Evolutionary conservation across 768 basidiomycete species (phyloP).

Genomic region (Roridomyces roridus): DNA sequence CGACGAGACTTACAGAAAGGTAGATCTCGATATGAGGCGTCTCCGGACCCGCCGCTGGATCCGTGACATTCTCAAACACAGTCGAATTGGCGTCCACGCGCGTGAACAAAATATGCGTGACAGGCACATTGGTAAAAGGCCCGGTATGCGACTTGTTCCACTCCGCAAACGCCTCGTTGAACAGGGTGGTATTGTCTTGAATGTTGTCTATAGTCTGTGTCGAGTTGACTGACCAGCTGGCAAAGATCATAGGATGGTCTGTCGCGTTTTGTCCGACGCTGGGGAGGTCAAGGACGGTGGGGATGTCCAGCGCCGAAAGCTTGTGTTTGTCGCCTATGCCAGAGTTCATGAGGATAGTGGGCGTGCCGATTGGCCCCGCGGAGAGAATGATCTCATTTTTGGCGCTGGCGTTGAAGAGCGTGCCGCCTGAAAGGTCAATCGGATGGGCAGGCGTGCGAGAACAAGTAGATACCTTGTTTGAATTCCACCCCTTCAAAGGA

Average conservation of each 20-base stretch:
- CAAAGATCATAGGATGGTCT: constrained; percentile 29
- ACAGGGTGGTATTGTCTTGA: constrained; percentile 17
- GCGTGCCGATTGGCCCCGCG: constrained; percentile 38
- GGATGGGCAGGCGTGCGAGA: background rate
- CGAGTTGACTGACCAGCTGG: constrained; percentile 27
- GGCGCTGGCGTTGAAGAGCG: constrained; percentile 24
- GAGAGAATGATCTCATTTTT: constrained; percentile 39
- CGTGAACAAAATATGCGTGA: constrained; percentile 24
- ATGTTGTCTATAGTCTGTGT: constrained; percentile 17
- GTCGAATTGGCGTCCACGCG: constrained; percentile 21
- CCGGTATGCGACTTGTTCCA: constrained; percentile 33
- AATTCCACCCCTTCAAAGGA: constrained; percentile 26
- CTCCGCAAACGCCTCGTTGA: constrained; percentile 15
- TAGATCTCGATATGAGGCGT: constrained; percentile 31
- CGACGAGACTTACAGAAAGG: background rate
- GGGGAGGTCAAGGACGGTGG: constrained; percentile 28
- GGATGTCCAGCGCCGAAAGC: constrained; percentile 24
- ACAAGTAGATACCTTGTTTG: constrained; percentile 10
- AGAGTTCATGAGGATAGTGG: constrained; percentile 35
- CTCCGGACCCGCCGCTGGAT: constrained; percentile 30
- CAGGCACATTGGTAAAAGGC: constrained; percentile 24
- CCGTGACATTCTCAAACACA: no score
- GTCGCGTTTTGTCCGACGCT: constrained; percentile 32
- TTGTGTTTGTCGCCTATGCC: constrained; percentile 33
- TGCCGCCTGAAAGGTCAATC: background rate